phyloP scores from a whole-genome alignment of 1,284 basidiomycete genomes.

The Apiotrichum veenhuisii region DNA sequence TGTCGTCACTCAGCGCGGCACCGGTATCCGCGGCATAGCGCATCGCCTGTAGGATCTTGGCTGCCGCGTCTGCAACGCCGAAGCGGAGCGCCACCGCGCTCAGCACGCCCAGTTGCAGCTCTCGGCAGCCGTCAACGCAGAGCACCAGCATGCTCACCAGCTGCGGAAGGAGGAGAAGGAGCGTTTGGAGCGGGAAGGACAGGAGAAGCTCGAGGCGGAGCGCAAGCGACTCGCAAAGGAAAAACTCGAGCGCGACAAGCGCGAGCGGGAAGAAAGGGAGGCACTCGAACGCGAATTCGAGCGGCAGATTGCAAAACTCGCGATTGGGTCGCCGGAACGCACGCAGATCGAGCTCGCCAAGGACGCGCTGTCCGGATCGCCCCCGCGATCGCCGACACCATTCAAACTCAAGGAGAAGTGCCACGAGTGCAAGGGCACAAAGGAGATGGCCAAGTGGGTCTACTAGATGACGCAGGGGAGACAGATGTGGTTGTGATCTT shows the following conservation, averaged over 20 bases:
- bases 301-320: not conserved
- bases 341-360: too few species aligned
- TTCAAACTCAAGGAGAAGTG: conserved; percentile 1
- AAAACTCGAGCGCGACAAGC: not conserved
- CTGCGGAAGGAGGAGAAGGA: not conserved
- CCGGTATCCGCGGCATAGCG: not conserved
- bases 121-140: conserved; percentile 5
- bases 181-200: not conserved
- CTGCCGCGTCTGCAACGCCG: conserved; percentile 4
- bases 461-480: too few species aligned
- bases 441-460: conserved; percentile 5
- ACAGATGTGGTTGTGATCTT: too few species aligned
- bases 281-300: not conserved
- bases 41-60: conserved; percentile 3
- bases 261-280: not conserved
- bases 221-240: not conserved
- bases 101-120: conserved; percentile 4
- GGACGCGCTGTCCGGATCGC: not conserved
- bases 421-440: conserved; percentile 5
- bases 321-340: not conserved
- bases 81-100: conserved; percentile 1
- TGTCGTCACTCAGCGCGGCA: conserved; percentile 17
- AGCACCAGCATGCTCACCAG: conserved; percentile 3
- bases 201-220: not conserved
- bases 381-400: not conserved